phyloP scores from a whole-genome alignment of 495 filamentous ascomycete species.

The Beverwykella pulmonaria region DNA sequence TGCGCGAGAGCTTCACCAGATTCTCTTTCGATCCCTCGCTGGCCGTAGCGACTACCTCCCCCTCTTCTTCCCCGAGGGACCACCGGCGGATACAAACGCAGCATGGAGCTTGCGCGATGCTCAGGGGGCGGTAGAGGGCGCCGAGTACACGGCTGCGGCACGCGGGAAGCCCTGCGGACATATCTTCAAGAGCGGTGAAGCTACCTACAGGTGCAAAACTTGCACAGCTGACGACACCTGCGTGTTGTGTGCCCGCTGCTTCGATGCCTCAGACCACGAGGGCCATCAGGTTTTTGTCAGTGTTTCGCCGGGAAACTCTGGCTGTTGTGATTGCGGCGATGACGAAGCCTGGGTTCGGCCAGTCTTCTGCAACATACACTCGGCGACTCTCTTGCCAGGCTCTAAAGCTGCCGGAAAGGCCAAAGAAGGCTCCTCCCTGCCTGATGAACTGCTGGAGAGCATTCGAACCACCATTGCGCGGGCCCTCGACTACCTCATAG shows the following conservation, averaged over 20 bases:
- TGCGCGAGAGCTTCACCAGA: slow-evolving; percentile 66
- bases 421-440: slow-evolving; percentile 60
- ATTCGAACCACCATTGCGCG: slow-evolving; percentile 84
- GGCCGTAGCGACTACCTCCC: slow-evolving; percentile 71
- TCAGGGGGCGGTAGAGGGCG: slow-evolving; percentile 89
- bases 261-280: slow-evolving; percentile 93
- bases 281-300: slow-evolving; percentile 86
- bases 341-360: slow-evolving; percentile 87
- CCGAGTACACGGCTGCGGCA: slow-evolving; percentile 91
- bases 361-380: slow-evolving; percentile 92
- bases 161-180: slow-evolving; percentile 95
- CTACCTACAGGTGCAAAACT: slow-evolving; percentile 89
- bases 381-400: slow-evolving; percentile 54
- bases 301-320: slow-evolving; percentile 84
- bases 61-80: slow-evolving; percentile 78
- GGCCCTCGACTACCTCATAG: slow-evolving; percentile 89
- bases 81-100: slow-evolving; percentile 53
- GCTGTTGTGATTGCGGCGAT: slow-evolving; percentile 97
- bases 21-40: slow-evolving; percentile 84
- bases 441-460: slow-evolving; percentile 69
- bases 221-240: slow-evolving; percentile 73
- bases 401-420: slow-evolving; percentile 65
- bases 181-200: slow-evolving; percentile 90
- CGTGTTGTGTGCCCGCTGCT: slow-evolving; percentile 63
- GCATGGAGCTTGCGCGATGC: slow-evolving; percentile 77